phyloP scores from a whole-genome alignment of 2,329 filamentous ascomycete genomes.

The Ilyonectria robusta region DNA sequence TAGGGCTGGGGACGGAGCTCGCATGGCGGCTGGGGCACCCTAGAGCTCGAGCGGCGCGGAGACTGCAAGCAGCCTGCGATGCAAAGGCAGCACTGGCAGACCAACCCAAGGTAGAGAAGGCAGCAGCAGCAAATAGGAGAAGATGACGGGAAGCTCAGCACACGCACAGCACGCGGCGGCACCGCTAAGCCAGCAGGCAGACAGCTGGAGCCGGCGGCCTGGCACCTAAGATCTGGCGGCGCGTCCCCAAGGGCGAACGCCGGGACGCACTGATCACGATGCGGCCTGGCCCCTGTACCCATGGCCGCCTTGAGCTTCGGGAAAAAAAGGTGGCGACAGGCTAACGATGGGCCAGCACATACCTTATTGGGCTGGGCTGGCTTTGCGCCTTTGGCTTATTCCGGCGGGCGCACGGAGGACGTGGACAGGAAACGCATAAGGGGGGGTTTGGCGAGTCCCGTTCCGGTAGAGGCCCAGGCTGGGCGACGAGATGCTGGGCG shows the following conservation, averaged over 20 bases:
- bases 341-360: conserved; percentile 10
- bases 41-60: neutral
- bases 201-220: neutral
- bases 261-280: conserved; percentile 25
- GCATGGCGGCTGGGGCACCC: neutral
- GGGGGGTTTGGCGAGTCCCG: neutral
- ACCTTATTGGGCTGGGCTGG: neutral
- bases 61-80: neutral
- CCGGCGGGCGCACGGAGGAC: neutral
- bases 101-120: neutral
- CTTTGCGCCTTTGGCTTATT: neutral
- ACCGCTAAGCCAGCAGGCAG: neutral
- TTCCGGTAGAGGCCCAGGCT: neutral
- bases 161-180: too few species aligned
- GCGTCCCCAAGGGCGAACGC: neutral
- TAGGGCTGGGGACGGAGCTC: neutral
- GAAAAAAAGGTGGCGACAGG: conserved; percentile 18
- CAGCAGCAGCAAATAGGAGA: neutral
- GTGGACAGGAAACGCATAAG: neutral
- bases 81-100: neutral
- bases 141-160: neutral
- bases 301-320: conserved; percentile 4
- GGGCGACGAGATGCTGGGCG: too few species aligned
- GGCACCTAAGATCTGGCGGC: conserved; percentile 1
- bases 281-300: conserved; percentile 9